Base-by-base conservation (phyloP, 2,329 filamentous ascomycete species). In the Chalaropsis thielavioides region DNA sequence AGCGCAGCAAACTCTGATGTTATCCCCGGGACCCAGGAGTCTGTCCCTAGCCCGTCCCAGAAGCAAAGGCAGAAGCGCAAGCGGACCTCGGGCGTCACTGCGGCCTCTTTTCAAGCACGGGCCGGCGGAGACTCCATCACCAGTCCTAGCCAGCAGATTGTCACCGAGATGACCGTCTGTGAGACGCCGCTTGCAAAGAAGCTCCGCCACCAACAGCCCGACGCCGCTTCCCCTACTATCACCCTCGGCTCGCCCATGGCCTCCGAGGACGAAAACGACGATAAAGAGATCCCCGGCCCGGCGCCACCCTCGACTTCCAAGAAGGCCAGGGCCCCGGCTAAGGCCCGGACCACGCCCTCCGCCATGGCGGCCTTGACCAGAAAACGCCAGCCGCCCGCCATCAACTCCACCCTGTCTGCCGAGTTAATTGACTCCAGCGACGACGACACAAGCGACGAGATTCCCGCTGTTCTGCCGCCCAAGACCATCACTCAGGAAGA, bases 401-500 rank as follows among this genome's bases (percentile, higher is more conserved):
- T 58, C 7, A 22, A 4, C 24, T 11, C 54, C n/a, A 35, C 54
- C n/a, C 27, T 68, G 19, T 15, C 68, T 56, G 19, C 68, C 22
- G 44, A 68, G 40, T 41, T 65, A 24, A 19, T 69, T 62, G 31
- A 69, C 27, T 8, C 67, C 62, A 27, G 65, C 54, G 15, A 69
- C 64, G 22, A 69, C 64, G 17, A 69, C 43, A 17, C 67, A 54
- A 10, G 56, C 31, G 35, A 46, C 38, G 15, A 59, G 41, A 64
- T 64, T 17, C 62, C 49, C 3, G 61, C 61, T 19, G 27, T 61
- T 31, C 3, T 61, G 7, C 38, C 59, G 22, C 31, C 17, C 0
- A 31, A 51, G 8, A 17, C 43, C 13, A 19, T 38, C n/a, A n/a
- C 31, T 3, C 61, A 27, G 11, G 19, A 62, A 15, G 13, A 22